Evolutionary conservation across 225 moss, liverwort and hornwort species (phyloP).

Genomic region (Takakia lepidozioides): DNA sequence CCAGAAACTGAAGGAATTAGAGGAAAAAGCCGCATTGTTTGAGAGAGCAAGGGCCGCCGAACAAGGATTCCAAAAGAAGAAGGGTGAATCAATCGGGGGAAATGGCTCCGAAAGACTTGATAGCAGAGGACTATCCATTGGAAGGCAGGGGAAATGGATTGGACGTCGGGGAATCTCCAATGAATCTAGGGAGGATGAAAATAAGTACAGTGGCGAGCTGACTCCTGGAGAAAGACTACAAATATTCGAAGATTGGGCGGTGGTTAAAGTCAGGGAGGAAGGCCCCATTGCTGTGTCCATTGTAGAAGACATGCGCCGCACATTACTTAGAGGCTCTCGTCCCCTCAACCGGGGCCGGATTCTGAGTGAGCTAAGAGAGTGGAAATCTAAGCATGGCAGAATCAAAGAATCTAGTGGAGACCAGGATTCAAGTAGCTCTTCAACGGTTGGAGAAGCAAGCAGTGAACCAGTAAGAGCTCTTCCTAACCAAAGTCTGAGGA

Average conservation of each 20-base stretch:
- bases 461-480: too few species aligned
- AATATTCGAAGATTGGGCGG: slow-evolving; percentile 61
- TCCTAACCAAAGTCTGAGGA: too few species aligned
- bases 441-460: neutral
- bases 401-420: neutral
- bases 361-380: too few species aligned
- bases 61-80: neutral
- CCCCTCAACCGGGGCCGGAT: too few species aligned
- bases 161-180: slow-evolving; percentile 23
- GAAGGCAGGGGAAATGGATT: slow-evolving; percentile 12
- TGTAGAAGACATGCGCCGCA: slow-evolving; percentile 53
- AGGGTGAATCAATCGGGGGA: neutral
- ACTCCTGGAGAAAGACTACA: slow-evolving; percentile 12
- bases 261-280: slow-evolving; percentile 29
- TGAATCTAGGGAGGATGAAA: neutral
- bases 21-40: neutral
- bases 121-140: slow-evolving; percentile 2
- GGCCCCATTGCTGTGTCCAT: slow-evolving; percentile 30
- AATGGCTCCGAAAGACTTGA: neutral
- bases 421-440: neutral
- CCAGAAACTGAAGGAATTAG: neutral
- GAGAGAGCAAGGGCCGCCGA: neutral
- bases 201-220: neutral
- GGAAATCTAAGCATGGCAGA: too few species aligned
- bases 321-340: slow-evolving; percentile 24